Evolutionary conservation across 75 land plant genomes (phyloP), one percentile per base, ranked within the genome.

Genomic region (Isoetes taiwanensis): DNA sequence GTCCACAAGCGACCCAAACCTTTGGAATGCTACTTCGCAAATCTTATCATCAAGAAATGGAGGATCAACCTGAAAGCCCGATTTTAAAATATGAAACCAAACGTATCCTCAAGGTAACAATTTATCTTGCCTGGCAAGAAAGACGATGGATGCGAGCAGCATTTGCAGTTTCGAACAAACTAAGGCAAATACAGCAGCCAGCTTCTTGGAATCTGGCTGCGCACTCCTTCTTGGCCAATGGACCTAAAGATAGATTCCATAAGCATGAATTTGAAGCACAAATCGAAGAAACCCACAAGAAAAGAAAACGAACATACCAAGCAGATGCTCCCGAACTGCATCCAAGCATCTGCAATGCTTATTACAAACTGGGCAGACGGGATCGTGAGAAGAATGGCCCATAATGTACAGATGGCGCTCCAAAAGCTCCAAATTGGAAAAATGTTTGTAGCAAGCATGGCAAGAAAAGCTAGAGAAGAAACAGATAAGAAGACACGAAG

Each of bases 401-500:
- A 78, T 82, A 17, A 52, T 54, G 34, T 59, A 76, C 82, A 87
- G 78, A 68, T 87, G 94, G 35, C 64, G 75, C 20, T 73, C 60
- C 25, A 87, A 70, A 58, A 75, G 74, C 41, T 76, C 74, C 67
- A 64, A 66, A 41, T 68, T 78, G 46, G 77, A 74, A 57, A 76
- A 87, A 32, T 84, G 94, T 73, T 68, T 83, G 59, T 50, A 83
- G 71, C 94, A 87, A 42, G 82, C 87, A 28, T 75, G 38, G 59
- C 93, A 86, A n/a, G n/a, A n/a, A n/a, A n/a, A n/a, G n/a, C n/a
- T n/a, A n/a, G n/a, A n/a, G n/a, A n/a, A n/a, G n/a, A n/a, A n/a
- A n/a, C n/a, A n/a, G n/a, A n/a, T n/a, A n/a, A n/a, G n/a, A n/a
- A n/a, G n/a, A n/a, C n/a, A n/a, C n/a, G n/a, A n/a, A n/a, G n/a